phyloP scores from a whole-genome alignment of 148 eudicot genomes.

The Persicaria tinctoria region DNA sequence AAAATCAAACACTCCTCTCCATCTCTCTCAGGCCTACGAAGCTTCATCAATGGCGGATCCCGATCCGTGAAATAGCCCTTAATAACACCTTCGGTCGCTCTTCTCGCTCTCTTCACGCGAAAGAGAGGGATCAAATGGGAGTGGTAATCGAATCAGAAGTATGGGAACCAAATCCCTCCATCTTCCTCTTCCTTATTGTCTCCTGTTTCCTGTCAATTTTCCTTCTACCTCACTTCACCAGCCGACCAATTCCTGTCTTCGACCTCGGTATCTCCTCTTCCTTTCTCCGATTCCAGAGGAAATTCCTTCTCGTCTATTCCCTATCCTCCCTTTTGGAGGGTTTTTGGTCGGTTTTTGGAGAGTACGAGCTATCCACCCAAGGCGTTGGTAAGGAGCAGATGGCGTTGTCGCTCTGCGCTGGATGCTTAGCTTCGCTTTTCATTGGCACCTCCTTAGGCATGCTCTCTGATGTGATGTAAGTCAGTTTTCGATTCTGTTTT shows the following conservation, averaged over 20 bases:
- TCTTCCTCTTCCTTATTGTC: constrained; percentile 42
- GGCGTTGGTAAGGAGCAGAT: constrained; percentile 54
- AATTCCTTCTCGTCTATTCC: constrained; percentile 53
- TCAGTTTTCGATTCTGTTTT: constrained; percentile 8
- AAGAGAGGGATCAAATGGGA: constrained; percentile 32
- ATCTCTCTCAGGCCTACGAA: neutral
- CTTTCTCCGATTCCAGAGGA: constrained; percentile 48
- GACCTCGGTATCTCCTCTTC: constrained; percentile 41
- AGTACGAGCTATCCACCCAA: constrained; percentile 46
- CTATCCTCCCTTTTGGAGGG: constrained; percentile 86
- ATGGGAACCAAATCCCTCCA: constrained; percentile 50
- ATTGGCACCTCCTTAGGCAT: constrained; percentile 57
- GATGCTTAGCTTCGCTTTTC: constrained; percentile 49
- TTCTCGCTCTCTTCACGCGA: neutral
- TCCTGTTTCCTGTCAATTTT: constrained; percentile 51
- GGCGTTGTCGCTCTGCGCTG: constrained; percentile 41
- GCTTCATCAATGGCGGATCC: neutral
- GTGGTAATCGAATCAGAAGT: constrained; percentile 59
- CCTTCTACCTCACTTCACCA: constrained; percentile 38
- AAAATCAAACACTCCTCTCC: too few relatives aligned
- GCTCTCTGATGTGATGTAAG: constrained; percentile 80
- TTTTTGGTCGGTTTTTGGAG: constrained; percentile 62
- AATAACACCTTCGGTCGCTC: neutral
- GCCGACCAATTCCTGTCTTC: constrained; percentile 25
- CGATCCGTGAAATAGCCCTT: neutral